phyloP scores from a whole-genome alignment of 2,329 filamentous ascomycete genomes.

The Xylaria sp. region DNA sequence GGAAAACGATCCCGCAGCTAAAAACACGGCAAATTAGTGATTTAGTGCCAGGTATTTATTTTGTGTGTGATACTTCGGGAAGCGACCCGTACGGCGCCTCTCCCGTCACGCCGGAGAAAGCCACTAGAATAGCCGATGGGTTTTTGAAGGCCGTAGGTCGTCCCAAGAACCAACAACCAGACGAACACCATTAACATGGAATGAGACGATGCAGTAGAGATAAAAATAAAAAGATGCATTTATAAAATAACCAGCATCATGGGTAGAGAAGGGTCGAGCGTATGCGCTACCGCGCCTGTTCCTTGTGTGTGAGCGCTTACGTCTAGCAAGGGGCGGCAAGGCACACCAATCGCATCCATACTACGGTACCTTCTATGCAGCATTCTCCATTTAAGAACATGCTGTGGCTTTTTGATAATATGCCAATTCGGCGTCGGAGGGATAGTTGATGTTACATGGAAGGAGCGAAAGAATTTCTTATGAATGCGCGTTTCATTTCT shows the following conservation, averaged over 20 bases:
- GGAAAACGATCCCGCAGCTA: neutral
- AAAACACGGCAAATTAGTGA: neutral
- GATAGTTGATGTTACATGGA: conserved; percentile 31
- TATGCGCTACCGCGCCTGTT: conserved; percentile 26
- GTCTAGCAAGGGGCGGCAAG: conserved; percentile 31
- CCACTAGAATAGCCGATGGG: neutral
- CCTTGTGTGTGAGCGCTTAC: conserved; percentile 31
- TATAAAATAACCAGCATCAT: neutral
- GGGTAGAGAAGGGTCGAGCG: conserved; percentile 4
- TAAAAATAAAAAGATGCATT: conserved; percentile 14
- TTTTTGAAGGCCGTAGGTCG: neutral
- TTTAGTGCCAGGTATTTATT: neutral
- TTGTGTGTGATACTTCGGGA: conserved; percentile 15
- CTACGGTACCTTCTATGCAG: conserved; percentile 1
- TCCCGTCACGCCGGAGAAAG: conserved; percentile 12
- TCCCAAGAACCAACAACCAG: neutral
- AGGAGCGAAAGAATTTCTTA: conserved; percentile 20
- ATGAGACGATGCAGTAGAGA: neutral
- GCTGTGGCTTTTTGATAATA: conserved; percentile 16
- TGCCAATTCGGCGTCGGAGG: conserved; percentile 33
- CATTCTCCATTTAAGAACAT: conserved; percentile 16
- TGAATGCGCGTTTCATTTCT: conserved; percentile 9
- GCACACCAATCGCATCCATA: conserved; percentile 21
- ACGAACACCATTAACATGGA: neutral
- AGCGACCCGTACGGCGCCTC: conserved; percentile 23